These are phyloP conservation scores for Schizochytrium sp. DNA, from an alignment of 108 stramenopile genomes.

Conservation along the genomic window DNA sequence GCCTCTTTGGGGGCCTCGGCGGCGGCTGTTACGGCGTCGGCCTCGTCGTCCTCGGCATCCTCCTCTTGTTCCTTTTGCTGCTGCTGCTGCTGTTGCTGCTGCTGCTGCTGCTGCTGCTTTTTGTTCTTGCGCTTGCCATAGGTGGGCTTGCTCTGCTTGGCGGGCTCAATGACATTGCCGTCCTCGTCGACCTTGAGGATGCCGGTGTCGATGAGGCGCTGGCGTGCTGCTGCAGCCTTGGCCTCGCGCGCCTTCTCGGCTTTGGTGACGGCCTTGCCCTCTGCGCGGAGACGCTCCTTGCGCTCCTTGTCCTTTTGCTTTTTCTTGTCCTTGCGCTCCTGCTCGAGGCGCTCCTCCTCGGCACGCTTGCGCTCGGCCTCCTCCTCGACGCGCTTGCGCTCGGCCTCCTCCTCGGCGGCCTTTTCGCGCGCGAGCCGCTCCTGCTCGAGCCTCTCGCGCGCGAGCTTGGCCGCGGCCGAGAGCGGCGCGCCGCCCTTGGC, in stretches of 20 bases:
- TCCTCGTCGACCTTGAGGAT: background rate
- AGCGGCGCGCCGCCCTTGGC: background rate
- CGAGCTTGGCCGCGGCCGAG: background rate
- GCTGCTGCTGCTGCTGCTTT: background rate
- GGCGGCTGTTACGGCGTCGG: background rate
- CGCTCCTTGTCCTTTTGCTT: conserved; percentile 5
- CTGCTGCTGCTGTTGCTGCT: background rate
- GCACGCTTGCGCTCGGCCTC: background rate
- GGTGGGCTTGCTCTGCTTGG: background rate
- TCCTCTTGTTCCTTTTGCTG: background rate
- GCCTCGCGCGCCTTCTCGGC: background rate
- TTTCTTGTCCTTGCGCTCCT: background rate
- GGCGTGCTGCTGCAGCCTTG: background rate
- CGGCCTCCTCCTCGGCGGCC: background rate
- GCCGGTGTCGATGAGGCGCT: background rate
- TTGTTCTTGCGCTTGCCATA: background rate
- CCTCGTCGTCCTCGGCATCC: background rate
- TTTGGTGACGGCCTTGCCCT: background rate
- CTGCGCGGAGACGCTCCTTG: background rate
- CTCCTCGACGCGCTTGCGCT: background rate
- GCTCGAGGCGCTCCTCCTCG: background rate
- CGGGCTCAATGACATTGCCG: background rate
- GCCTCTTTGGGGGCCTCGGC: conserved; percentile 20
- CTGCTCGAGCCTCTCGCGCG: background rate
- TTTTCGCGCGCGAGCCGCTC: background rate